Conservation (phyloP, 352 stramenopile species). For the Phytophthora cryptogea region DNA sequence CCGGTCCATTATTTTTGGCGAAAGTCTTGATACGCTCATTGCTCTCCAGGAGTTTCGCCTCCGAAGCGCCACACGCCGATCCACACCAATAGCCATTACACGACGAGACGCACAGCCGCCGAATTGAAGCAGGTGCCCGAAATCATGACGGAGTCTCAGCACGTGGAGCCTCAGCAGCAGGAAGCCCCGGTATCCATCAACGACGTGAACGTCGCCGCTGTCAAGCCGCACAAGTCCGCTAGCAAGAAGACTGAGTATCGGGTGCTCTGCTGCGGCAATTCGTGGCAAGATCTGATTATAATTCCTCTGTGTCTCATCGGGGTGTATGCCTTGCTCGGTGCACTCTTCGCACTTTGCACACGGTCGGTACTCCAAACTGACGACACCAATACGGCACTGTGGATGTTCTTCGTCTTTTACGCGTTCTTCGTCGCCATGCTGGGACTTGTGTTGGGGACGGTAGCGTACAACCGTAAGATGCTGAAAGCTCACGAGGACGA, state of each 20-base stretch:
- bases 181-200: constrained; percentile 21
- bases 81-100: constrained; percentile 8
- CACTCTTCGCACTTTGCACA: constrained; percentile 74
- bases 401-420: constrained; percentile 81
- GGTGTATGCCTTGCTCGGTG: constrained; percentile 66
- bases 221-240: constrained; percentile 61
- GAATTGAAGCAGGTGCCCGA: constrained; percentile 2
- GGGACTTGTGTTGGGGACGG: constrained; percentile 60
- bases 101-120: constrained; percentile 9
- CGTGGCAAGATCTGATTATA: constrained; percentile 69
- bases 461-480: constrained; percentile 69
- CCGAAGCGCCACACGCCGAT: constrained; percentile 16
- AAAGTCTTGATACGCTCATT: constrained; percentile 6
- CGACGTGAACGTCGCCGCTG: constrained; percentile 49
- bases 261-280: constrained; percentile 74
- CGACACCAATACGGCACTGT: constrained; percentile 78
- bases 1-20: constrained; percentile 21
- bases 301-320: constrained; percentile 65
- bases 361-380: constrained; percentile 77
- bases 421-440: constrained; percentile 67
- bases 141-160: constrained; percentile 26
- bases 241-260: constrained; percentile 39
- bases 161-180: constrained; percentile 10
- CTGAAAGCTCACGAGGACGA: constrained; percentile 52
- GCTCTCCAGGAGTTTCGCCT: constrained; percentile 23